Evolutionary conservation across 176 grass and related monocot genomes (phyloP).

Genomic region (Juncus effusus): DNA sequence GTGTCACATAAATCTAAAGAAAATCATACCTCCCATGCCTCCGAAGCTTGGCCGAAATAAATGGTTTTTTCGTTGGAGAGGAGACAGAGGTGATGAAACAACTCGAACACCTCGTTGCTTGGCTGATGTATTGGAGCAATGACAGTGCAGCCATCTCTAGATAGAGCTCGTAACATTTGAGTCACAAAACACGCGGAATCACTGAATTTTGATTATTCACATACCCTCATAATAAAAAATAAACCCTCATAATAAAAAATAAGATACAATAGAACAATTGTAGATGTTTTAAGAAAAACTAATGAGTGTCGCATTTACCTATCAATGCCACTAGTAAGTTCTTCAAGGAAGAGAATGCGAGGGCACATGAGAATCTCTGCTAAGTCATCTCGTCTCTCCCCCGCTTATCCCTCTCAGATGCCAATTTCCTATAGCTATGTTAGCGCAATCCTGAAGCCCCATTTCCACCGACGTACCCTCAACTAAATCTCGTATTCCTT

Average conservation of each 20-base stretch:
- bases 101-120: conserved; percentile 73
- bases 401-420: conserved; percentile 74
- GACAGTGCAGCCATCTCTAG: conserved; percentile 61
- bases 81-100: conserved; percentile 64
- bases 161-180: conserved; percentile 55
- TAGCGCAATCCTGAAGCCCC: conserved; percentile 80
- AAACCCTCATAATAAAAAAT: not conserved
- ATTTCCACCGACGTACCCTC: conserved; percentile 78
- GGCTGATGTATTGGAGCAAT: conserved; percentile 73
- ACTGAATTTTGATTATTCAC: conserved; percentile 23
- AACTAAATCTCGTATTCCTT: conserved; percentile 62
- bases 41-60: conserved; percentile 69
- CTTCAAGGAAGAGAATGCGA: conserved; percentile 71
- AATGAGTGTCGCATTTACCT: conserved; percentile 31
- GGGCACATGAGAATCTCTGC: conserved; percentile 90
- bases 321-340: conserved; percentile 74
- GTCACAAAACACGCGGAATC: conserved; percentile 87
- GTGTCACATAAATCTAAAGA: too few relatives aligned
- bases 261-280: too few relatives aligned
- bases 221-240: not conserved
- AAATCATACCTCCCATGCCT: conserved; percentile 52
- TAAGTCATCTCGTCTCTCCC: conserved; percentile 81
- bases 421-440: conserved; percentile 71
- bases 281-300: too few relatives aligned
- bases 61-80: conserved; percentile 71